phyloP scores from a whole-genome alignment of 371 early-diverging fungal species.

The Mortierella sp. region DNA sequence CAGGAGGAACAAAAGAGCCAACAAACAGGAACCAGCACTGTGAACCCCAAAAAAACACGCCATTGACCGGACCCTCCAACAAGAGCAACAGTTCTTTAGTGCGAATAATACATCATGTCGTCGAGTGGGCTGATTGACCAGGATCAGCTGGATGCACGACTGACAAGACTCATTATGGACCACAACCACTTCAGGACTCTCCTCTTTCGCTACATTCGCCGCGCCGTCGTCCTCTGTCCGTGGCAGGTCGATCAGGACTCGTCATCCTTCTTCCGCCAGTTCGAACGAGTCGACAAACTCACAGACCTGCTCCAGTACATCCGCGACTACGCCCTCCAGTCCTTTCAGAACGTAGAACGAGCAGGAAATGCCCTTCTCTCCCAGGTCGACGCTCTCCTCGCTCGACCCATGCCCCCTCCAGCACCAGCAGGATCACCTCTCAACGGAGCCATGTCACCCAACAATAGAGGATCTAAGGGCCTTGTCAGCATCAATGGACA shows the following conservation, averaged over 20 bases:
- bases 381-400: slow-evolving; percentile 45
- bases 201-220: slow-evolving; percentile 43
- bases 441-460: slow-evolving; percentile 26
- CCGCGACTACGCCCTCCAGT: slow-evolving; percentile 39
- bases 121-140: slow-evolving; percentile 38
- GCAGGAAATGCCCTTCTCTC: slow-evolving; percentile 26
- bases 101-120: slow-evolving; percentile 28
- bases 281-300: slow-evolving; percentile 41
- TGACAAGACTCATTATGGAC: slow-evolving; percentile 41
- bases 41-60: not conserved
- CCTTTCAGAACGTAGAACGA: slow-evolving; percentile 43
- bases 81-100: slow-evolving; percentile 9
- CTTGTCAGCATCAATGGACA: slow-evolving; percentile 4
- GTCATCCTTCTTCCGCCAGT: slow-evolving; percentile 35
- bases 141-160: slow-evolving; percentile 45
- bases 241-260: slow-evolving; percentile 48
- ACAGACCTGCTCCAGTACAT: slow-evolving; percentile 26
- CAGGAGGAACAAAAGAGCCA: not conserved
- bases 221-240: slow-evolving; percentile 28
- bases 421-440: slow-evolving; percentile 20
- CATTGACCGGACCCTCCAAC: not conserved
- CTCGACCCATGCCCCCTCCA: slow-evolving; percentile 23
- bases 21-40: not conserved
- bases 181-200: slow-evolving; percentile 39
- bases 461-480: slow-evolving; percentile 9